A percentile compares a stretch with the other conserved stretches of the same genome.
Evolutionary conservation across 345 rosid genomes (phyloP).

Genomic region (Linum lewisii): DNA sequence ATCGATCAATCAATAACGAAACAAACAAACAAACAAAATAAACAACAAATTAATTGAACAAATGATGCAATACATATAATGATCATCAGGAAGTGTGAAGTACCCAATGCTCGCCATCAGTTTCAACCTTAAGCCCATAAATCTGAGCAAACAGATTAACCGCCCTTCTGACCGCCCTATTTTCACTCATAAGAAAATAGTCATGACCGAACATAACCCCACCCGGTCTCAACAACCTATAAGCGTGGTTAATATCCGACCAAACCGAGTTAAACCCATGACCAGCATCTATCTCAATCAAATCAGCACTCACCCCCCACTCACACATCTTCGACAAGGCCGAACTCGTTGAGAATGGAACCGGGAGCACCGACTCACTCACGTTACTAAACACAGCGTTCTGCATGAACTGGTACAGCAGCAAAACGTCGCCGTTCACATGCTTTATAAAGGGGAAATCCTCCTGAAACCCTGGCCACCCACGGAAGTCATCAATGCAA

Average conservation of each 20-base stretch:
- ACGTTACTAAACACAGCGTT: slow-evolving; percentile 34
- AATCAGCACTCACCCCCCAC: slow-evolving; percentile 36
- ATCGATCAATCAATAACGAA: too few species aligned
- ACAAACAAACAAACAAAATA: too few species aligned
- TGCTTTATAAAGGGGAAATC: slow-evolving; percentile 31
- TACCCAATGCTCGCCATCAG: slow-evolving; percentile 3
- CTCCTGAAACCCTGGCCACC: slow-evolving; percentile 64
- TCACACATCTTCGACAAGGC: slow-evolving; percentile 43
- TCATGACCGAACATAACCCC: slow-evolving; percentile 3
- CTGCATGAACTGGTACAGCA: slow-evolving; percentile 53
- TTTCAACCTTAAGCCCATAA: not conserved
- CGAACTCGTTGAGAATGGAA: slow-evolving; percentile 56
- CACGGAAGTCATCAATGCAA: slow-evolving; percentile 66
- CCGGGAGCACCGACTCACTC: slow-evolving; percentile 36
- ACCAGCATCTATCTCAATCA: slow-evolving; percentile 6
- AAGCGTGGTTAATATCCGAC: slow-evolving; percentile 1
- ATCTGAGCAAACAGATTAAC: slow-evolving; percentile 2
- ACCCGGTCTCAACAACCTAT: not conserved
- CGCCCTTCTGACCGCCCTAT: not conserved
- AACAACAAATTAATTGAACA: too few species aligned
- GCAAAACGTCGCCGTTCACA: slow-evolving; percentile 52
- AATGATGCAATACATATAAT: too few species aligned
- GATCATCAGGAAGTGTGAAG: not conserved
- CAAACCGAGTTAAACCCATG: slow-evolving; percentile 3
- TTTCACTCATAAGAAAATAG: not conserved